Base-by-base conservation (phyloP, 2,329 filamentous ascomycete genomes). In the Nigrospora osmanthi region DNA sequence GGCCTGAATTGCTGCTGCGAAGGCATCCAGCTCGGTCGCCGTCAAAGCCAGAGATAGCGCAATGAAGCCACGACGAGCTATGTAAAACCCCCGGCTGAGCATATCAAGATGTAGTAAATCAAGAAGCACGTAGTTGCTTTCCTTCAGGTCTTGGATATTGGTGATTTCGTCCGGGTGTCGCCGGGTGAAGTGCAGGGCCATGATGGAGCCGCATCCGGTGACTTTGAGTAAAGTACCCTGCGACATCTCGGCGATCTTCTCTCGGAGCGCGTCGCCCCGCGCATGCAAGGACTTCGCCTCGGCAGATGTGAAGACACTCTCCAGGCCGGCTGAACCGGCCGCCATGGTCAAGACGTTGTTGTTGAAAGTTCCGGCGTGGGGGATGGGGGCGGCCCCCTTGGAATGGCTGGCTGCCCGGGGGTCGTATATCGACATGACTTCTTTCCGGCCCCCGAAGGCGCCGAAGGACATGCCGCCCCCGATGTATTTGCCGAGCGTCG, bases 401-500 rank as follows among this genome's bases (percentile, higher is more conserved):
- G 16, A 4, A 23, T 13, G 23, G 7, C 31, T 34, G 15, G 31
- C 15, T 31, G 31, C 19, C 15, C 66, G 50, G 12, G 72, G 71
- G 53, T 75, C 71, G 55, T 73, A 80, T 12, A 74, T 53, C n/a
- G 49, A 46, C 78, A 86, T 83, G 48, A 85, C 70, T 6, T 78
- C 71, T 35, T 57, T 56, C 19, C 69, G 66, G 0, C 83, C 83
- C 1, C 83, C 82, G 54, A 87, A 85, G 0, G 77, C 80, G 2
- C 82, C 83, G 54, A 85, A 83, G 0, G 77, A 70, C 53, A 85
- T 70, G 0, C 82, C 83, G 3, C 82, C 83, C 6, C 81, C 83
- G 2, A 85, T 63, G 53, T 76, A 85, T 55, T 86, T 87, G 0
- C 83, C 83, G 35, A 85, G 60, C 0, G 80, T 81, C 38, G 74